Evolutionary conservation across 805 yeast species (phyloP).

Genomic region (Jamesozyma spencerorum): DNA sequence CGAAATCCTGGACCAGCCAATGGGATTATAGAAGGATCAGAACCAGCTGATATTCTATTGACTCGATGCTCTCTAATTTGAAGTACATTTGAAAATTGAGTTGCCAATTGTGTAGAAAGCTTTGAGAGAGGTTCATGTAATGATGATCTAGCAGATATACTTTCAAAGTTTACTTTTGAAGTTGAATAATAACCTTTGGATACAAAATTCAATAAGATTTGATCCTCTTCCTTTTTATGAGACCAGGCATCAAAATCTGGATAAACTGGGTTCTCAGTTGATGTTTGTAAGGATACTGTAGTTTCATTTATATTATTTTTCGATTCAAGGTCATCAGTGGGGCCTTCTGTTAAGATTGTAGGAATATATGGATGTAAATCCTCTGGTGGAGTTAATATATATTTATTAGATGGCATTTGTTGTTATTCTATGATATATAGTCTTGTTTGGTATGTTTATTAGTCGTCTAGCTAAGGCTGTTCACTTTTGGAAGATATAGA

Average conservation of each 20-base stretch:
- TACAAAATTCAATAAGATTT: constrained; percentile 24
- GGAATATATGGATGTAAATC: constrained; percentile 25
- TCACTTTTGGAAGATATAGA: no score
- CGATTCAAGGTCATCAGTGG: background rate
- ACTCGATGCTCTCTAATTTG: constrained; percentile 26
- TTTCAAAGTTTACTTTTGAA: constrained; percentile 29
- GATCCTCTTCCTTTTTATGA: constrained; percentile 26
- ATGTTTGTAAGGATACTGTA: background rate
- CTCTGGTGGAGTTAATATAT: constrained; percentile 27
- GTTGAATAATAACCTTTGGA: constrained; percentile 29
- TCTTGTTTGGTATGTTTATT: no score
- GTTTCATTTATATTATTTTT: background rate
- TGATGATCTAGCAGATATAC: constrained; percentile 31
- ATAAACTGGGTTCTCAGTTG: constrained; percentile 9
- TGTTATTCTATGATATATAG: no score
- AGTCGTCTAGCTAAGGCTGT: no score
- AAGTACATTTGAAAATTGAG: constrained; percentile 22
- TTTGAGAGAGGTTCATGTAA: constrained; percentile 27
- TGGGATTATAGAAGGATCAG: constrained; percentile 9
- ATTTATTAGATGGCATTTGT: constrained; percentile 19
- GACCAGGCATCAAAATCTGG: constrained; percentile 32
- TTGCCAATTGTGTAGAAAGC: constrained; percentile 23
- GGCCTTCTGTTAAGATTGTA: background rate
- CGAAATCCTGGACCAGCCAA: constrained; percentile 27
- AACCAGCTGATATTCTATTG: constrained; percentile 19